A percentile compares a stretch with the other conserved stretches of the same genome.
Conservation (phyloP, 2,329 filamentous ascomycete species). For the Coniella lustricola region DNA sequence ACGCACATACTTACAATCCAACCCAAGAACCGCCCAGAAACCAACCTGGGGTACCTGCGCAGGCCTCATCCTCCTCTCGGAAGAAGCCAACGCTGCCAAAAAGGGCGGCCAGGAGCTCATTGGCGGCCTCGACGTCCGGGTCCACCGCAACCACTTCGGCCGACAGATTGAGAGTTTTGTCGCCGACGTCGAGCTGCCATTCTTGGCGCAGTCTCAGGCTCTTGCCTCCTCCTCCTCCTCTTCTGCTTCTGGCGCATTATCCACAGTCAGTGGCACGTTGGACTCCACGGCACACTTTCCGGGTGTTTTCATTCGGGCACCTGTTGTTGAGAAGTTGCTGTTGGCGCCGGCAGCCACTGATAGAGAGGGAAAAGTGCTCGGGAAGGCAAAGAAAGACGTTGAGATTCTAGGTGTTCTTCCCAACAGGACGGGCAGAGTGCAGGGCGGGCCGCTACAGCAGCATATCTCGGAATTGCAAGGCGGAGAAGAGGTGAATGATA, state of each 20-base stretch:
- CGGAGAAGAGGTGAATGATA: constrained; percentile 52
- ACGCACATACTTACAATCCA: constrained; percentile 9
- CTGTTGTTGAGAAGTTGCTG: constrained; percentile 80
- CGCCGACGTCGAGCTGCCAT: constrained; percentile 64
- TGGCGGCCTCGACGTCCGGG: constrained; percentile 81
- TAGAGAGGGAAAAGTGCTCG: background rate
- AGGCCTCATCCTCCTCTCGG: constrained; percentile 82
- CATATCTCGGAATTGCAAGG: constrained; percentile 24
- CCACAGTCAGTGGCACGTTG: too few relatives aligned
- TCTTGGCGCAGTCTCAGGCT: constrained; percentile 41
- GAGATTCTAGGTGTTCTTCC: constrained; percentile 47
- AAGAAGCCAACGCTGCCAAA: constrained; percentile 82
- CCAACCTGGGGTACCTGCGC: constrained; percentile 96
- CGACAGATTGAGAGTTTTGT: constrained; percentile 90
- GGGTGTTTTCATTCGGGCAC: constrained; percentile 88
- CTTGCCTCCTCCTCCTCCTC: background rate
- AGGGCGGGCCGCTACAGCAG: constrained; percentile 28
- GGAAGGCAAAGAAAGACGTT: constrained; percentile 26
- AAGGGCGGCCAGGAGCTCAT: constrained; percentile 88
- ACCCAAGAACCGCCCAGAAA: constrained; percentile 58
- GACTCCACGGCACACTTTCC: constrained; percentile 50
- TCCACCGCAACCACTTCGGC: constrained; percentile 92
- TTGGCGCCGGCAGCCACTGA: background rate
- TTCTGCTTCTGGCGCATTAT: too few relatives aligned
- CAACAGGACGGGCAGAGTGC: constrained; percentile 27